Evolutionary conservation across 1,284 basidiomycete species (phyloP).

Genomic region (Cryptococcus sp.): DNA sequence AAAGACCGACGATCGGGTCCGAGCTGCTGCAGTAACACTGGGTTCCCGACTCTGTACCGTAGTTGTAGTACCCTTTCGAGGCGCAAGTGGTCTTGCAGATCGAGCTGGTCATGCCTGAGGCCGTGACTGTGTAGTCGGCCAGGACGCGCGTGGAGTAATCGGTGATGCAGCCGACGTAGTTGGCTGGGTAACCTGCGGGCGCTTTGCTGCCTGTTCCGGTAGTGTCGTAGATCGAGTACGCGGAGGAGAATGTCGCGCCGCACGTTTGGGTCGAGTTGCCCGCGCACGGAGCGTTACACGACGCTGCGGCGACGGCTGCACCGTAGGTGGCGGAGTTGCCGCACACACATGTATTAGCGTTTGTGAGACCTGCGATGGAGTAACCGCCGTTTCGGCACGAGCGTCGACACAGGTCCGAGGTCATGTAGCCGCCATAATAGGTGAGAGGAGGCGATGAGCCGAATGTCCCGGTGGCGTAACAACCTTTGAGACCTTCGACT

Average conservation of each 20-base stretch:
- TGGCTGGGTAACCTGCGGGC: constrained; percentile 21
- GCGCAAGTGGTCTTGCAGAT: constrained; percentile 28
- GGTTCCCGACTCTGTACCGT: constrained; percentile 30
- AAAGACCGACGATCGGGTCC: constrained; percentile 7
- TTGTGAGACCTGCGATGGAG: constrained; percentile 26
- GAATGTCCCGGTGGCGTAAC: constrained; percentile 30
- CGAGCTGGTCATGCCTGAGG: constrained; percentile 21
- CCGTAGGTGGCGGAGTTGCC: constrained; percentile 26
- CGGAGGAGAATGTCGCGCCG: constrained; percentile 23
- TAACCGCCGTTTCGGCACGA: constrained; percentile 22
- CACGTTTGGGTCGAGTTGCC: constrained; percentile 27
- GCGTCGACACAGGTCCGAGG: constrained; percentile 19
- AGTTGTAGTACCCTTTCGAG: constrained; percentile 23
- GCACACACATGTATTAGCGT: constrained; percentile 31
- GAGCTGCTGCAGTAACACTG: constrained; percentile 31
- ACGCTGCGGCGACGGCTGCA: constrained; percentile 11
- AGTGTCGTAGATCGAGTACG: constrained; percentile 35
- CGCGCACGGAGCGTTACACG: constrained; percentile 20
- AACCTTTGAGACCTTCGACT: constrained; percentile 35
- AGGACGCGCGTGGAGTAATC: constrained; percentile 24
- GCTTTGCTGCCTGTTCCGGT: constrained; percentile 27
- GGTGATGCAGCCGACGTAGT: constrained; percentile 36
- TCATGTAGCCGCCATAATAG: constrained; percentile 23
- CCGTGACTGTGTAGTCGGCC: constrained; percentile 20
- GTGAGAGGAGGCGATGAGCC: constrained; percentile 11